These are phyloP conservation scores for Macrolepiota fuliginosa DNA, from an alignment of 768 basidiomycete genomes.

Conservation along the genomic window DNA sequence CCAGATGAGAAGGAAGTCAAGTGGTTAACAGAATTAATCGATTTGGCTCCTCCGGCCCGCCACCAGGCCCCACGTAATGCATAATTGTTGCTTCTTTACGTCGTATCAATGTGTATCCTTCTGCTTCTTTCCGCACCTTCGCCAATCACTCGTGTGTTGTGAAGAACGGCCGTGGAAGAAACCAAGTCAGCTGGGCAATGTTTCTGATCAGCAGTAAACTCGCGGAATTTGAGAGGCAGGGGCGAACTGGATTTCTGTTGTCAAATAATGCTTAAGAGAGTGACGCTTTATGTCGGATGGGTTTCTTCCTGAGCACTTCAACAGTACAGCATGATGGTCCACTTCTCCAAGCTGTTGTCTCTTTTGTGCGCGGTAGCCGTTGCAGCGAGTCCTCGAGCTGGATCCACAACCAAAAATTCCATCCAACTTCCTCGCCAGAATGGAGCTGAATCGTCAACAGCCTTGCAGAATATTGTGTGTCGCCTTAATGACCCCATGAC, in stretches of 20 bases:
- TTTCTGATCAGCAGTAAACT: neutral
- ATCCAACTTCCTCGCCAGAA: conserved; percentile 1
- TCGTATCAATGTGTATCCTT: neutral
- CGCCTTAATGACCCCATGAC: too few species aligned
- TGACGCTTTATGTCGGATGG: neutral
- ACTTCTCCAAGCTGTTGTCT: conserved; percentile 18
- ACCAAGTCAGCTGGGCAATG: conserved; percentile 5
- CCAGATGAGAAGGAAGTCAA: neutral
- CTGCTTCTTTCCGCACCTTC: neutral
- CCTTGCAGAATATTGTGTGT: neutral
- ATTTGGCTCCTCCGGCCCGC: neutral
- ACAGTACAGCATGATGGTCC: conserved; percentile 22
- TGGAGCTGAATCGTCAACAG: neutral
- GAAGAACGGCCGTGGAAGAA: neutral
- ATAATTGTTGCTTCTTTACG: neutral
- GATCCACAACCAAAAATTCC: neutral
- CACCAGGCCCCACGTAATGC: neutral
- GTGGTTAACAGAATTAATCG: neutral
- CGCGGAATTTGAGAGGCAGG: neutral
- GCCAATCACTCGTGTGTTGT: neutral
- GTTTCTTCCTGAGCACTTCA: neutral
- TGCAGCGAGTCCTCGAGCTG: conserved; percentile 17
- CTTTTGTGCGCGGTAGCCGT: conserved; percentile 22
- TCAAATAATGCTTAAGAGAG: conserved; percentile 3
- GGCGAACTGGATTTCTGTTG: neutral